phyloP scores from a whole-genome alignment of 371 early-diverging fungal genomes.

The Circinella minor region DNA sequence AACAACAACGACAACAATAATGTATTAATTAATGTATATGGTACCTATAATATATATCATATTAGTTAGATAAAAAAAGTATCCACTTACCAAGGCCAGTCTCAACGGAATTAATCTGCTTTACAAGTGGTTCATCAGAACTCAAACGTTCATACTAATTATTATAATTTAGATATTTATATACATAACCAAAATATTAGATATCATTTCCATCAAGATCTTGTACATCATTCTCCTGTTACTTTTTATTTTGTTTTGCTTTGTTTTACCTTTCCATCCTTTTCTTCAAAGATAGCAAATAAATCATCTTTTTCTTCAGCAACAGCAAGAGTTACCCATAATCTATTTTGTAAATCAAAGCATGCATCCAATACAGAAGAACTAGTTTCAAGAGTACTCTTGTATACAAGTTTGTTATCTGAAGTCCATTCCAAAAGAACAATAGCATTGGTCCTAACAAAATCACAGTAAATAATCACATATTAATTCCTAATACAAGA shows the following conservation, averaged over 20 bases:
- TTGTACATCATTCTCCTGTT: too few relatives aligned
- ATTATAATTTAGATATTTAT: neutral
- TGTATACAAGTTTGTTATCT: constrained; percentile 25
- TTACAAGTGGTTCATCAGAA: constrained; percentile 29
- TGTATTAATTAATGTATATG: neutral
- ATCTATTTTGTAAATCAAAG: constrained; percentile 32
- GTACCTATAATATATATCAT: too few relatives aligned
- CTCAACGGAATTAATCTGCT: constrained; percentile 46
- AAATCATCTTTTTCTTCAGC: constrained; percentile 20
- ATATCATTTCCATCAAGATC: too few relatives aligned
- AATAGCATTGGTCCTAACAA: constrained; percentile 33
- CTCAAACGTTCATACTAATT: constrained; percentile 25
- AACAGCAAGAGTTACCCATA: constrained; percentile 42
- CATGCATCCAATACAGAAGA: constrained; percentile 35
- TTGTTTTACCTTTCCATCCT: constrained; percentile 21
- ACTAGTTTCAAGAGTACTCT: constrained; percentile 31
- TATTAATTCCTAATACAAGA: too few relatives aligned
- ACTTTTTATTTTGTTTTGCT: too few relatives aligned
- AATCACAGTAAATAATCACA: too few relatives aligned
- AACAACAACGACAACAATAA: neutral
- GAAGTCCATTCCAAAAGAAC: constrained; percentile 38
- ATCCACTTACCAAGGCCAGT: constrained; percentile 36
- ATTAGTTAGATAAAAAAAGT: too few relatives aligned
- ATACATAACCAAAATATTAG: neutral
- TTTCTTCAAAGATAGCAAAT: constrained; percentile 20